Evolutionary conservation across 2,329 filamentous ascomycete species (phyloP).

Genomic region (Colletotrichum somersetense): DNA sequence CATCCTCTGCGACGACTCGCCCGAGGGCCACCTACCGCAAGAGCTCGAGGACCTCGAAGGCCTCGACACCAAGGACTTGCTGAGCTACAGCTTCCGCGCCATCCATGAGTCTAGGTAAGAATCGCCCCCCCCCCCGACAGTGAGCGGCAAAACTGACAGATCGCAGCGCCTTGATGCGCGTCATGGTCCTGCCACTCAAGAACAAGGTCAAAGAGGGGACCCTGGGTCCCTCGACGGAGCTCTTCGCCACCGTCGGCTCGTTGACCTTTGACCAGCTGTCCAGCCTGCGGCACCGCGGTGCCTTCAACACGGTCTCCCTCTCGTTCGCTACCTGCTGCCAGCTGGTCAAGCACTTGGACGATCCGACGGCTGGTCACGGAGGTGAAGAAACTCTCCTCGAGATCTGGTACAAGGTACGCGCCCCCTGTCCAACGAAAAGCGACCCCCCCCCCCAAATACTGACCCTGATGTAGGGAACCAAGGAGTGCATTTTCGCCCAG

Average conservation of each 20-base stretch:
- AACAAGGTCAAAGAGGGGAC: constrained; percentile 58
- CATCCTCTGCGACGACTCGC: constrained; percentile 92
- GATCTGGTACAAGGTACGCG: constrained; percentile 76
- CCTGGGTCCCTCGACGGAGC: constrained; percentile 62
- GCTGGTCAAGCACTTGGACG: constrained; percentile 64
- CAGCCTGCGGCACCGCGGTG: constrained; percentile 87
- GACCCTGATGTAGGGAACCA: constrained; percentile 63
- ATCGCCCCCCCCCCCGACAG: neutral
- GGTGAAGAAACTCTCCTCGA: constrained; percentile 64
- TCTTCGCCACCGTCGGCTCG: constrained; percentile 76
- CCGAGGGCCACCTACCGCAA: constrained; percentile 86
- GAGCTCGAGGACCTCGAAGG: constrained; percentile 79
- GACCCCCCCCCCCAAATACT: neutral
- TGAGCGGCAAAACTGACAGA: neutral
- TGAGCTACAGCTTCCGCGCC: constrained; percentile 95
- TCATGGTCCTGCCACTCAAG: constrained; percentile 67
- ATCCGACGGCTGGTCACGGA: constrained; percentile 38
- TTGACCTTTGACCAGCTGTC: constrained; percentile 87
- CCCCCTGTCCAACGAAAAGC: neutral
- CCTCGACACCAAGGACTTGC: constrained; percentile 85
- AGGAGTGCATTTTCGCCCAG: constrained; percentile 79
- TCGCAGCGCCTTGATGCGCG: constrained; percentile 76
- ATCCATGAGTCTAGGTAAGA: constrained; percentile 91
- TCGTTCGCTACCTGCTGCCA: constrained; percentile 88
- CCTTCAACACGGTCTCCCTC: constrained; percentile 91